Evolutionary conservation across 2,329 filamentous ascomycete species (phyloP).

Genomic region (Arthrocladium fulminans): DNA sequence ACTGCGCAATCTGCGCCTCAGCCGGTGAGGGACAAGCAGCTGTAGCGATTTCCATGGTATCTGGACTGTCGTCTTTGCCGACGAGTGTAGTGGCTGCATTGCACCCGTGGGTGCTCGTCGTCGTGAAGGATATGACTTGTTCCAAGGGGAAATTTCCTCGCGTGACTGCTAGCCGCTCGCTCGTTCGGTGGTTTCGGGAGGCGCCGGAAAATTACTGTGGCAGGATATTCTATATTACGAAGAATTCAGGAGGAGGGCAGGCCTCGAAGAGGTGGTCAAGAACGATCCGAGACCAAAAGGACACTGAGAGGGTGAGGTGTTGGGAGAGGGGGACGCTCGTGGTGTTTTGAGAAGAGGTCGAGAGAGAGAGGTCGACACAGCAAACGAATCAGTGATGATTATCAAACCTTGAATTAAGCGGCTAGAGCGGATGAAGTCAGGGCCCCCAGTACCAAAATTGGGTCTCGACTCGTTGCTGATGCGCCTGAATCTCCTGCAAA

Average conservation of each 20-base stretch:
- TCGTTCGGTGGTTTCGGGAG: not conserved
- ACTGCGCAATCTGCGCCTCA: conserved; percentile 59
- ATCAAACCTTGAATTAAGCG: not conserved
- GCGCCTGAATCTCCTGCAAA: not conserved
- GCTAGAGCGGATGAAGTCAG: not conserved
- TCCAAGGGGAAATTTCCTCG: not conserved
- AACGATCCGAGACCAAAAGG: conserved; percentile 4
- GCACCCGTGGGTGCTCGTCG: conserved; percentile 11
- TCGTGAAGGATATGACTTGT: not conserved
- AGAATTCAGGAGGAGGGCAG: not conserved
- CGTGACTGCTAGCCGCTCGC: not conserved
- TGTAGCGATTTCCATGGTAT: conserved; percentile 43
- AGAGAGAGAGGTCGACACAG: not conserved
- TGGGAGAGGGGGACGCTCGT: not conserved
- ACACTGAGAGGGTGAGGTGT: conserved; percentile 3
- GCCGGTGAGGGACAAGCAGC: conserved; percentile 51
- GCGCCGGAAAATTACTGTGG: conserved; percentile 8
- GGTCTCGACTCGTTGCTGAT: not conserved
- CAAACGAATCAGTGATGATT: not conserved
- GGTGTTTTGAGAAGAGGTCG: not conserved
- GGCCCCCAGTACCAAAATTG: not conserved
- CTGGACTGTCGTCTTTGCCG: conserved; percentile 38
- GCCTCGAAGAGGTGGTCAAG: conserved; percentile 7
- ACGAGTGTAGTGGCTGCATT: conserved; percentile 25
- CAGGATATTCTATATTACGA: not conserved